Evolutionary conservation across 441 rosid genomes (phyloP), one percentile per base, ranked within the genome.

Genomic region (Isatis lusitanica): DNA sequence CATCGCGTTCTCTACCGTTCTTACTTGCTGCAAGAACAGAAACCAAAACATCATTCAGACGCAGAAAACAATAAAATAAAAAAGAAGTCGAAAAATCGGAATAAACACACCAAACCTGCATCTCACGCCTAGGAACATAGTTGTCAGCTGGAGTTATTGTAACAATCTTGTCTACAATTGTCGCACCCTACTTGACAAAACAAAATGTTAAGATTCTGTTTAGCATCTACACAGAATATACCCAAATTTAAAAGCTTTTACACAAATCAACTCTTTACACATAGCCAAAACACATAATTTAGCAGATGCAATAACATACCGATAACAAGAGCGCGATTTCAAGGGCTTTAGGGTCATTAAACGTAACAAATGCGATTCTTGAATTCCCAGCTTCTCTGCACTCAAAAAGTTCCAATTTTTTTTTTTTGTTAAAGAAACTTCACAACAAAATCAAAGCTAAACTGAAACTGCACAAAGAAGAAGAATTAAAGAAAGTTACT

Each of bases 291-390:
- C 6, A 18, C 5, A 46, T 13, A 21, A 7, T 17, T 7, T 7
- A 47, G 52, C 15, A 67, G 40, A 38, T 30, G 38, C 24, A 56
- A 66, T 5, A 65, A 24, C 61, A 9, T 66, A 92, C 99, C 84
- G 97, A 92, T 80, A 94, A 84, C 50, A 92, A 81, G 75, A 94
- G 82, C 0, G 99, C 98, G 26, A 94, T 94, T 87, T 94, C 97
- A 51, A 94, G 90, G 28, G 99, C 97, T 80, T 88, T 87, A 0
- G 96, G 83, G 43, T 94, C 96, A 73, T 79, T 84, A 85, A 94
- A 94, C 9, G 96, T 90, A 50, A 94, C 99, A 83, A 79, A 92
- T 4, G 92, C 97, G 36, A 87, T 75, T 84, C 80, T 83, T 44
- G 83, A 76, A 33, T 78, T 71, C 13, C 83, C 89, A 79, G 82